A percentile compares a stretch with the other conserved stretches of the same genome.
Evolutionary conservation across 2,329 filamentous ascomycete species (phyloP).

Genomic region (Septoria petroselini): DNA sequence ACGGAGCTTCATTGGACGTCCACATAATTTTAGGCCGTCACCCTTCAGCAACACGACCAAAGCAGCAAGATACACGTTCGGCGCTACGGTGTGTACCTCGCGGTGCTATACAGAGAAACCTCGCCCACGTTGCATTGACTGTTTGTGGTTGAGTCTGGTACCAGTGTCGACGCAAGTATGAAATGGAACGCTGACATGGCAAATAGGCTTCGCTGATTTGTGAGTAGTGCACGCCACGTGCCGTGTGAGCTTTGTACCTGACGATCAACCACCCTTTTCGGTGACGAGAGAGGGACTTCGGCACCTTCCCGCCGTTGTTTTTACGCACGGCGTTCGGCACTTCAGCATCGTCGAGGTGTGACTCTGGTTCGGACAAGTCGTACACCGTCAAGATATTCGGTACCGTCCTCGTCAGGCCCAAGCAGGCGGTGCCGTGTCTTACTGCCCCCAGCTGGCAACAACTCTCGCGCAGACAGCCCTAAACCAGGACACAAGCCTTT

Average conservation of each 20-base stretch:
- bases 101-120: no score
- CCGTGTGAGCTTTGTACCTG: neutral
- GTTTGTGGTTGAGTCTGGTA: no score
- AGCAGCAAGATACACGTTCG: no score
- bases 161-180: no score
- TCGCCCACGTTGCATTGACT: no score
- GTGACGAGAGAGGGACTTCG: neutral
- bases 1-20: neutral
- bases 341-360: neutral
- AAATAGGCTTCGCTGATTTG: neutral
- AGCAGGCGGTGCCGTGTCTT: no score
- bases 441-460: no score
- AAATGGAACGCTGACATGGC: neutral
- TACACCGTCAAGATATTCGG: neutral
- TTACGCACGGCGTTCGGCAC: neutral
- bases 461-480: neutral
- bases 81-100: no score
- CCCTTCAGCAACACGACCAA: neutral
- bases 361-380: neutral
- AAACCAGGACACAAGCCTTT: neutral
- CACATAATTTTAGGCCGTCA: neutral
- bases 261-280: neutral
- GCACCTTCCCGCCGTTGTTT: neutral
- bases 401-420: no score
- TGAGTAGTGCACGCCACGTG: neutral